A percentile compares a stretch with the other conserved stretches of the same genome.
Evolutionary conservation across 23 red algal species (phyloP).

Genomic region (Chondrus crispus): DNA sequence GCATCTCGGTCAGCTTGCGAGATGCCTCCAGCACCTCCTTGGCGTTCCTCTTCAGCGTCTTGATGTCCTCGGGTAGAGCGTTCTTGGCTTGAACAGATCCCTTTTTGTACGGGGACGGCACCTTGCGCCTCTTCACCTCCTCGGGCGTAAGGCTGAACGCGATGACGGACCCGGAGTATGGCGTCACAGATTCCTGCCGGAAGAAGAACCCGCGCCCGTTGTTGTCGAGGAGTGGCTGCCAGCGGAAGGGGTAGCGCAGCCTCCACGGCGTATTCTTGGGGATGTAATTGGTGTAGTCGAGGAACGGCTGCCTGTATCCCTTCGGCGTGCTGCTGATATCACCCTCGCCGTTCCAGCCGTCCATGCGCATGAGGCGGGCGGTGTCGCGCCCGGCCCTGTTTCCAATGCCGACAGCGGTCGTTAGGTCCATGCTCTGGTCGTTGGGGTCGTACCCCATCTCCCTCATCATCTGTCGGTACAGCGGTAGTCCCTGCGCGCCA

Average conservation of each 20-base stretch:
- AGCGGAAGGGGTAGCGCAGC: constrained; percentile 22
- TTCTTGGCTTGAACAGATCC: background rate
- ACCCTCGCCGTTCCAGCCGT: constrained; percentile 42
- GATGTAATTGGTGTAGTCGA: constrained; percentile 12
- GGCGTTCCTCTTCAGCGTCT: background rate
- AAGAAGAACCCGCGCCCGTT: constrained; percentile 26
- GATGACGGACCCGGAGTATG: background rate
- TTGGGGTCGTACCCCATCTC: no score
- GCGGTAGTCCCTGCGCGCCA: no score
- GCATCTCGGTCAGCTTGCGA: background rate
- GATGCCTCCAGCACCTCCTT: background rate
- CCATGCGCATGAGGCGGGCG: background rate
- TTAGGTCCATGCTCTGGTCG: background rate
- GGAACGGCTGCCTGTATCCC: background rate
- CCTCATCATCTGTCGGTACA: no score
- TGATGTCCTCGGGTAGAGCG: no score
- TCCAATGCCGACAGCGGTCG: background rate
- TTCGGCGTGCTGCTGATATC: constrained; percentile 1
- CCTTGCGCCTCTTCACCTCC: background rate
- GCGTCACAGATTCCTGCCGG: constrained; percentile 20
- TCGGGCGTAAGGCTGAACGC: background rate
- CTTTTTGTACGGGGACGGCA: background rate
- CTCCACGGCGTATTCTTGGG: background rate
- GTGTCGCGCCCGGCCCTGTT: background rate
- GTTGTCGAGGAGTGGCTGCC: constrained; percentile 38